Evolutionary conservation across 2,329 filamentous ascomycete species (phyloP).

Genomic region (Fusarium kyushuense): DNA sequence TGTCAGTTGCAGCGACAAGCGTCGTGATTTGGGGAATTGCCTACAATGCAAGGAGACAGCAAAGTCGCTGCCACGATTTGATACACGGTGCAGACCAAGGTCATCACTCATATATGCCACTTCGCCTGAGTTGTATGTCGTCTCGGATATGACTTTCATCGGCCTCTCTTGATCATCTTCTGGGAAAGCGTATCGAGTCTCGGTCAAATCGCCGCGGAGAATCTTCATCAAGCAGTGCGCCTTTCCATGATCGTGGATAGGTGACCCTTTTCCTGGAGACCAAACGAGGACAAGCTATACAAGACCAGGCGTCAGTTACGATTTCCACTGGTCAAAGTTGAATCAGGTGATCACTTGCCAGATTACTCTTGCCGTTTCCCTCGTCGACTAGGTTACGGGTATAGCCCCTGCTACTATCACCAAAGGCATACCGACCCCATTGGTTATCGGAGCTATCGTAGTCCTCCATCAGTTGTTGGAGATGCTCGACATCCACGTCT

Average conservation of each 20-base stretch:
- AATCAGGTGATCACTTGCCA: constrained; percentile 61
- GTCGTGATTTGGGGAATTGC: constrained; percentile 49
- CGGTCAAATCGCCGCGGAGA: constrained; percentile 80
- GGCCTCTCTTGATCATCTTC: constrained; percentile 61
- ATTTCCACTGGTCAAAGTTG: constrained; percentile 19
- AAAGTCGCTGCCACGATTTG: constrained; percentile 79
- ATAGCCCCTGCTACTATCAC: constrained; percentile 77
- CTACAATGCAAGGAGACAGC: constrained; percentile 85
- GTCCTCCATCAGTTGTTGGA: constrained; percentile 78
- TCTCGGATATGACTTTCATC: constrained; percentile 74
- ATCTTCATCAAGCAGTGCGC: constrained; percentile 95
- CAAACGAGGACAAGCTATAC: constrained; percentile 85
- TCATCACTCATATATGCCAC: constrained; percentile 94
- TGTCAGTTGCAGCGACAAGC: constrained; percentile 51
- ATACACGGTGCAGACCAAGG: constrained; percentile 86
- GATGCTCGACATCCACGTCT: constrained; percentile 79
- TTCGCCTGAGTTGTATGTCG: constrained; percentile 74
- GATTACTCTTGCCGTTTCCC: constrained; percentile 83
- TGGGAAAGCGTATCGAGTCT: constrained; percentile 85
- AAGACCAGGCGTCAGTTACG: constrained; percentile 34
- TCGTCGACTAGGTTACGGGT: constrained; percentile 91
- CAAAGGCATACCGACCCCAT: constrained; percentile 81
- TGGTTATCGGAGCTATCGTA: constrained; percentile 77
- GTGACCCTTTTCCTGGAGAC: constrained; percentile 84
- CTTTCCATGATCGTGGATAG: constrained; percentile 89